Conservation (phyloP, 129 eudicot species). For the Sambucus nigra region DNA sequence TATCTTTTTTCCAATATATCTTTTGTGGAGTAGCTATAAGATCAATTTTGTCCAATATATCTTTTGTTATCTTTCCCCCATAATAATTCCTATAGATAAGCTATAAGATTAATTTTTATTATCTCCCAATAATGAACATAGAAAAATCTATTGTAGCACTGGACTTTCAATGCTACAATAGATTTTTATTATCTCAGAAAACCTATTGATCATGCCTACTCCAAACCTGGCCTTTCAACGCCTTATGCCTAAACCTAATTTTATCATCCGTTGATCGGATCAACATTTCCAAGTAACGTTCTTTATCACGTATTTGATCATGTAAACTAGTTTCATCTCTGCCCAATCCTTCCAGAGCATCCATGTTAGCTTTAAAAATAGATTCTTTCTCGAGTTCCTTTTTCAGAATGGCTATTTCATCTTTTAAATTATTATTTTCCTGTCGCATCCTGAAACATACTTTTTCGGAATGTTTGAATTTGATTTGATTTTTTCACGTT, state of each 20-base stretch:
- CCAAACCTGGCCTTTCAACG: constrained; percentile 46
- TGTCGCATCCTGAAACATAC: constrained; percentile 39
- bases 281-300: constrained; percentile 41
- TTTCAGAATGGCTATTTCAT: constrained; percentile 35
- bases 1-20: too few species aligned
- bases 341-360: constrained; percentile 17
- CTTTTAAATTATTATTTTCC: constrained; percentile 48
- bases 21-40: too few species aligned
- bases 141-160: too few species aligned
- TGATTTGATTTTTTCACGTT: too few species aligned
- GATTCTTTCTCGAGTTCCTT: constrained; percentile 23
- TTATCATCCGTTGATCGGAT: constrained; percentile 41
- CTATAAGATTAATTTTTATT: too few species aligned
- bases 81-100: too few species aligned
- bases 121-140: too few species aligned
- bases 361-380: constrained; percentile 5
- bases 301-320: constrained; percentile 25
- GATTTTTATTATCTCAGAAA: too few species aligned
- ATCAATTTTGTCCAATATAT: too few species aligned
- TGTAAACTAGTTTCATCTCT: constrained; percentile 19
- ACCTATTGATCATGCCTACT: constrained; percentile 23
- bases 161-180: too few species aligned
- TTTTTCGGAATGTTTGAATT: too few species aligned
- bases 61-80: too few species aligned
- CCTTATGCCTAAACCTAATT: constrained; percentile 39